Evolutionary conservation across 2,329 filamentous ascomycete species (phyloP).

Genomic region (Corniculantispora saksenae): DNA sequence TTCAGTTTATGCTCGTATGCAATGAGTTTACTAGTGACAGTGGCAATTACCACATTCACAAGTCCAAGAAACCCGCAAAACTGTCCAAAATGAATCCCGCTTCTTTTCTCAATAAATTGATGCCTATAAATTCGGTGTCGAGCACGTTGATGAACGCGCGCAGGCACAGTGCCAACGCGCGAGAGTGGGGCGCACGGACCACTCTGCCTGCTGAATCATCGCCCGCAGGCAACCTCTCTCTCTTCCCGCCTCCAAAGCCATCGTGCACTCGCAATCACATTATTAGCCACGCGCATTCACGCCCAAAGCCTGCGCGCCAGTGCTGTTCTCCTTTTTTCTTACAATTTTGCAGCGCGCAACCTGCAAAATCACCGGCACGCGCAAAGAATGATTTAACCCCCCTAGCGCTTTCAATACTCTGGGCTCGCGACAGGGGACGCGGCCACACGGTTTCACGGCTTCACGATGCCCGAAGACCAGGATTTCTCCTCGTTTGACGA

Average conservation of each 20-base stretch:
- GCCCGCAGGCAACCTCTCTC: background rate
- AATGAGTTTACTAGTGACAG: too few relatives aligned
- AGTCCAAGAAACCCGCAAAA: too few relatives aligned
- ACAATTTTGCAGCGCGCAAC: background rate
- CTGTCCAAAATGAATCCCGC: background rate
- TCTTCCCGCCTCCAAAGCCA: background rate
- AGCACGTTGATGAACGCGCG: too few relatives aligned
- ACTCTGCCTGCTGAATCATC: background rate
- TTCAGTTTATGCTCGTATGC: background rate
- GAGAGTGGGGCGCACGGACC: background rate
- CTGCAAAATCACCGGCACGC: background rate
- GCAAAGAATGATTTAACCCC: conserved; percentile 14
- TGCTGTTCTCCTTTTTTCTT: background rate
- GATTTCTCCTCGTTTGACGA: conserved; percentile 39
- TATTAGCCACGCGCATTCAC: conserved; percentile 3
- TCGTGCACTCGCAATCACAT: background rate
- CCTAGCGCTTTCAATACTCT: background rate
- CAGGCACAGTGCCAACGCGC: background rate
- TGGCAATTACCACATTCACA: too few relatives aligned
- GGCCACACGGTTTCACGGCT: background rate
- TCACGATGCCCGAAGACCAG: conserved; percentile 35
- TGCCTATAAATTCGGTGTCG: too few relatives aligned
- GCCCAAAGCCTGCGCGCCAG: background rate
- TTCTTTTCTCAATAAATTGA: too few relatives aligned
- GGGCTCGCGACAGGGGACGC: conserved; percentile 10